These are phyloP conservation scores for Cytospora chrysosperma DNA, from an alignment of 2,329 filamentous ascomycete genomes.

Conservation along the genomic window DNA sequence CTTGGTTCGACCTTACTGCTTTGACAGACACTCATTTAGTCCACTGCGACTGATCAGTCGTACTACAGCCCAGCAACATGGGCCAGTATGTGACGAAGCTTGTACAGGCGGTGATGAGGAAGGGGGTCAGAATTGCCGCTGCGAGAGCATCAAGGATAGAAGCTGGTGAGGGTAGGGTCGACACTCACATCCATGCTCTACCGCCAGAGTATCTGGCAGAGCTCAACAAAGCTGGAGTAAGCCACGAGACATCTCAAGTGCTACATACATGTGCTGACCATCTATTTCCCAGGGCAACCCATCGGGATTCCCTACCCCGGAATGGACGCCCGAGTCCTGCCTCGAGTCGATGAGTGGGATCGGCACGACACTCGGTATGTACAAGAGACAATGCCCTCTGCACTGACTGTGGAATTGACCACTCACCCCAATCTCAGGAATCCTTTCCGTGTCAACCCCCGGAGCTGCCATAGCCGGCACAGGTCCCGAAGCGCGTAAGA, in stretches of 20 bases:
- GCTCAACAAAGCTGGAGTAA: conserved; percentile 15
- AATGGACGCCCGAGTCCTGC: conserved; percentile 20
- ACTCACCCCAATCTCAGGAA: conserved; percentile 34
- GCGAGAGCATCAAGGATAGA: conserved; percentile 15
- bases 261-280: background rate
- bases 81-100: conserved; percentile 11
- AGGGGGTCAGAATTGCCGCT: conserved; percentile 7
- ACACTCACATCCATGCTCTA: conserved; percentile 21
- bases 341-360: conserved; percentile 19
- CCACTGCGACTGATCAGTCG: background rate
- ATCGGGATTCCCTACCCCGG: conserved; percentile 17
- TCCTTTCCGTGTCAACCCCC: conserved; percentile 21
- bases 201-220: conserved; percentile 18
- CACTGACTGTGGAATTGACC: background rate
- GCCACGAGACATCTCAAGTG: background rate
- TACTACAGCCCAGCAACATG: background rate
- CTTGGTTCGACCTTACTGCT: background rate
- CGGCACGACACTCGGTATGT: conserved; percentile 13
- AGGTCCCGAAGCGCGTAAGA: conserved; percentile 10
- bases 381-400: background rate
- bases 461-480: conserved; percentile 17
- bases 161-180: conserved; percentile 7
- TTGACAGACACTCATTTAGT: background rate
- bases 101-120: conserved; percentile 13
- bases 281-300: conserved; percentile 9